Percentiles rank a stretch among this genome's conserved stretches.
phyloP scores from a whole-genome alignment of 768 basidiomycete species.

The Naganishia randhawae region DNA sequence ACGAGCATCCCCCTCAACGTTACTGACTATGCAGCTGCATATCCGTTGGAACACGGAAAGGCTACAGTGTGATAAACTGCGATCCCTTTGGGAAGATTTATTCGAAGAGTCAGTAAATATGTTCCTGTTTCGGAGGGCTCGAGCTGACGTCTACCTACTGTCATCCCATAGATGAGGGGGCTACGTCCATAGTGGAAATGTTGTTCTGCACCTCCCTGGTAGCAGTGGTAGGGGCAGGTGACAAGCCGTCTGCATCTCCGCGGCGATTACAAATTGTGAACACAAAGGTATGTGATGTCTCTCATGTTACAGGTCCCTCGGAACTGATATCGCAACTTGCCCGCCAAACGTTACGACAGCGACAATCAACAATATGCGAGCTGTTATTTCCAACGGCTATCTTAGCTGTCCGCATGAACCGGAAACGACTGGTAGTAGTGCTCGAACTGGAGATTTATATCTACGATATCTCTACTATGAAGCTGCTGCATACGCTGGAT shows the following conservation, averaged over 20 bases:
- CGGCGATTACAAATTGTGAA: constrained; percentile 96
- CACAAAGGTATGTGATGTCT: constrained; percentile 68
- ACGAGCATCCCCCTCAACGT: not conserved
- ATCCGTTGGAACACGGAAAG: constrained; percentile 88
- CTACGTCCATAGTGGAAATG: constrained; percentile 97
- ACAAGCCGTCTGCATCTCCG: constrained; percentile 76
- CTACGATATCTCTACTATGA: constrained; percentile 98
- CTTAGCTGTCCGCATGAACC: constrained; percentile 94
- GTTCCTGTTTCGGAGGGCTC: no score
- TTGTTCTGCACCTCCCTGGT: constrained; percentile 97
- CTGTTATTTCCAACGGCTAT: constrained; percentile 94
- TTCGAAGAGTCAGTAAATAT: constrained; percentile 70
- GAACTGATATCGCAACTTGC: not conserved
- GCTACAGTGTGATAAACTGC: constrained; percentile 95
- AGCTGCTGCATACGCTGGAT: constrained; percentile 92
- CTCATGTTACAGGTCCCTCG: not conserved
- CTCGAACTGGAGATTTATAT: constrained; percentile 98
- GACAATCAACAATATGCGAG: constrained; percentile 98
- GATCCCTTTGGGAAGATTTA: constrained; percentile 96
- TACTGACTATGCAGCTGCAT: constrained; percentile 62
- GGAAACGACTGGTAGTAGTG: constrained; percentile 91
- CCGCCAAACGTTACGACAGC: constrained; percentile 54
- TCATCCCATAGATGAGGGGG: constrained; percentile 70
- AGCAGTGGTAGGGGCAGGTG: constrained; percentile 91
- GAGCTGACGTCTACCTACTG: not conserved